Evolutionary conservation across 1,139 yeast species (phyloP), one percentile per base, ranked within the genome.

Genomic region (Sugiyamaella japonica): DNA sequence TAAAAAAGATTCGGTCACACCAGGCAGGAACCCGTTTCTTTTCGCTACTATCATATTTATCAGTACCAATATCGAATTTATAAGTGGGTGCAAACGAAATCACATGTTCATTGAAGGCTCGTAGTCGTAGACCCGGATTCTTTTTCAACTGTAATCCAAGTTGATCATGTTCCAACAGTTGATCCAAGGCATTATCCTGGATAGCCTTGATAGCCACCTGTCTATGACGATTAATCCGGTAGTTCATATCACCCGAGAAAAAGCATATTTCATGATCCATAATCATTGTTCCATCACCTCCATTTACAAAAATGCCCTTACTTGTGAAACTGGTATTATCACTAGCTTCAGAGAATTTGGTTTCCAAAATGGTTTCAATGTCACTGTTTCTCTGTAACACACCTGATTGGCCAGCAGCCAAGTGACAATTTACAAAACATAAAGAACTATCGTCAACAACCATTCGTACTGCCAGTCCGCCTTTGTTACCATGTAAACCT

Each of bases 21-120:
- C 99, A 93, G 0, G 98, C 93, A 0, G 99, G 99, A 0, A 89
- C 83, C 62, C 99, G 80, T 63, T 86, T 93, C 70, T 93, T 93
- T 66, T 91, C 98, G 45, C 95, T 86, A 2, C 91, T 78, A 66
- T 90, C 97, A 62, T 93, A 93, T 12, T 66, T 70, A 59, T 80
- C 79, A 1, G 90, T 82, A 1, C 95, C 95, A 57, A 86, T 84
- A 68, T 93, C 97, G 70, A 84, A 93, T 70, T 93, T 93, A 73
- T 93, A 93, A 1, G 99, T 93, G 5, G 99, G 99, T 5, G 83
- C 77, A 65, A 93, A 93, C 50, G 76, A 77, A 54, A 93, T 82
- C 44, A 85, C 84, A 61, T 85, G 80, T 66, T 93, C 99, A 56
- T 82, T 81, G 67, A 85, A 95, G 13, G 84, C 84, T 13, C 84